Evolutionary conservation across 1,284 basidiomycete species (phyloP).

Genomic region (Vanrija sp.): DNA sequence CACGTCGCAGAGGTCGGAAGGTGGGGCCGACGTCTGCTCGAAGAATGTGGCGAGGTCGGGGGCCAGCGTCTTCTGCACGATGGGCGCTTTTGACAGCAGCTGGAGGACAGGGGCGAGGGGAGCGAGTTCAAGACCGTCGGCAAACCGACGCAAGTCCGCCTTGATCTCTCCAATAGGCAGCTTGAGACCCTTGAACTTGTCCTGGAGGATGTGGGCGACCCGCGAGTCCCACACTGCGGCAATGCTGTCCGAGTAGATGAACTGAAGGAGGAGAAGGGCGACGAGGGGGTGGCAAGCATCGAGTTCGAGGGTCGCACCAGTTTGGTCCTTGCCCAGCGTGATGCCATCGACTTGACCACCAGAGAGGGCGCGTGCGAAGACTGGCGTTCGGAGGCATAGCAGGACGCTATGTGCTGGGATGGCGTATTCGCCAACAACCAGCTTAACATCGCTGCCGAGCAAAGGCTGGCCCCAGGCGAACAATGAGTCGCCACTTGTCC

Average conservation of each 20-base stretch:
- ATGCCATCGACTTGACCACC: constrained; percentile 17
- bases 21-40: constrained; percentile 37
- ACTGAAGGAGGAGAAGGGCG: constrained; percentile 72
- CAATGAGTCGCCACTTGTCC: constrained; percentile 32
- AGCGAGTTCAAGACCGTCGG: constrained; percentile 53
- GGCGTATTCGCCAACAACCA: constrained; percentile 32
- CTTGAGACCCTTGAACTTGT: constrained; percentile 50
- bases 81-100: constrained; percentile 37
- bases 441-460: constrained; percentile 39
- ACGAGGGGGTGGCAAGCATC: constrained; percentile 53
- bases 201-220: constrained; percentile 56
- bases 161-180: constrained; percentile 57
- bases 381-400: constrained; percentile 31
- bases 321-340: neutral
- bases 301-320: constrained; percentile 5
- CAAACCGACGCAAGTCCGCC: constrained; percentile 60
- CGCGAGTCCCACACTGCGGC: constrained; percentile 81
- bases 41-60: constrained; percentile 47
- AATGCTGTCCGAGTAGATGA: constrained; percentile 81
- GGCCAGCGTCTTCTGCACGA: constrained; percentile 32
- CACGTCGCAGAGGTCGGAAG: constrained; percentile 56
- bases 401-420: constrained; percentile 45
- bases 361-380: constrained; percentile 19
- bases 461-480: constrained; percentile 44
- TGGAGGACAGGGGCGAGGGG: constrained; percentile 38